Evolutionary conservation across 306 rosid genomes (phyloP).

Genomic region (Prosopis cineraria): DNA sequence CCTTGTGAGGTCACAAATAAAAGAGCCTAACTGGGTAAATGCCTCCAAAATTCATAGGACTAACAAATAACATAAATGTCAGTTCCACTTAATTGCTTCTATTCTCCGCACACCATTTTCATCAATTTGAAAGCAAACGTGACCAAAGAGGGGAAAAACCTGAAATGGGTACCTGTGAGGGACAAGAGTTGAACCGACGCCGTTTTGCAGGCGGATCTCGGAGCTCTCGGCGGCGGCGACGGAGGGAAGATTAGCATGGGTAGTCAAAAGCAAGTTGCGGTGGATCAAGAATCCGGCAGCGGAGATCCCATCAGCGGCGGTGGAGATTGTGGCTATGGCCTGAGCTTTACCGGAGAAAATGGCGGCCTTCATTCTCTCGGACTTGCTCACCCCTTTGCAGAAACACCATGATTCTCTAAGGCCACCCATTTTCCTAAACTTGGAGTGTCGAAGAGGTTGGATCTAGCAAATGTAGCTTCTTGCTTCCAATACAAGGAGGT

Average conservation of each 20-base stretch:
- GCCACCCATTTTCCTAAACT: slow-evolving; percentile 57
- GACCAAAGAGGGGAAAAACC: neutral
- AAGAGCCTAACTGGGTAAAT: neutral
- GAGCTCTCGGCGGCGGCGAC: slow-evolving; percentile 64
- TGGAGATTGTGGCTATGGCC: slow-evolving; percentile 67
- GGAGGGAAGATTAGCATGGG: slow-evolving; percentile 85
- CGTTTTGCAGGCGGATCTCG: slow-evolving; percentile 86
- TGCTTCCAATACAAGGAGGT: neutral
- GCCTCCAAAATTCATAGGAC: neutral
- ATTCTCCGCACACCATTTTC: neutral
- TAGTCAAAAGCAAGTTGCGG: slow-evolving; percentile 81
- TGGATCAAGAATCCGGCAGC: slow-evolving; percentile 84
- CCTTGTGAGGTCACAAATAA: neutral
- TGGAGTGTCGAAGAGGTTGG: slow-evolving; percentile 14
- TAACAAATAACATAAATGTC: neutral
- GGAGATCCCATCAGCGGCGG: slow-evolving; percentile 43
- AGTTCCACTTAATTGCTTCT: neutral
- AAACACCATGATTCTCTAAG: slow-evolving; percentile 91
- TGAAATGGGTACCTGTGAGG: slow-evolving; percentile 63
- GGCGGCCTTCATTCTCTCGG: slow-evolving; percentile 79
- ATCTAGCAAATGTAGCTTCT: slow-evolving; percentile 43
- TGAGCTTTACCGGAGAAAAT: slow-evolving; percentile 72
- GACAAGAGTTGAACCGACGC: slow-evolving; percentile 62
- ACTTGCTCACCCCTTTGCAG: slow-evolving; percentile 92
- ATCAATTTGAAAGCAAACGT: neutral